Base-by-base conservation (phyloP, 371 early-diverging fungal genomes). In the Cokeromyces recurvatus region DNA sequence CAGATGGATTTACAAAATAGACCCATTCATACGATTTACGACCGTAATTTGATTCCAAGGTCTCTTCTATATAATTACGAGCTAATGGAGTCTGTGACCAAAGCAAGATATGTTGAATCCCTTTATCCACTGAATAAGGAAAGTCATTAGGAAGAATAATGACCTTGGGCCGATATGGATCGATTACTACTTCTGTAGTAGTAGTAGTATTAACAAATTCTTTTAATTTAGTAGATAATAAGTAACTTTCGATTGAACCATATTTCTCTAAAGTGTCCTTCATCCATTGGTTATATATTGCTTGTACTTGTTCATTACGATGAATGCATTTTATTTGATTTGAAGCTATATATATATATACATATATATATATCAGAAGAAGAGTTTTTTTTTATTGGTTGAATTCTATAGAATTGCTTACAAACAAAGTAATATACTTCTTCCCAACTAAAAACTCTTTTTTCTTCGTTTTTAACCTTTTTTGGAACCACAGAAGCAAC, bases 121-220 rank as follows among this genome's bases (percentile, higher is more conserved):
- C 49, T 6, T 35, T 38, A 7, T 54, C 61, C 8, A 78, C 49
- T 20, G 77, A 64, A 27, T 78, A 78, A 9, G 78, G 78, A 44
- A 66, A 78, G 53, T 78, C 78, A 54, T 78, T 78, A 17, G 57
- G 52, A 8, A 59, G 63, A 8, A 74, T 48, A 35, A 74, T 49
- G 31, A 68, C 56, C 15, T 55, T 50, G 19, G 60, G 51, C 20
- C 35, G 32, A n/a, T 19, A 19, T 9, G 20, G 16, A 14, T 48
- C 46, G 5, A 39, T 36, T 11, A 31, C 41, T 16, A 45, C 39
- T 39, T 57, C 43, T 7, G 11, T 7, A 11, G 5, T 5, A n/a
- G n/a, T n/a, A 8, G 5, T 29, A 5, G 11, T 29, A 29, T 5
- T 29, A 5, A 5, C 29, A 35, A 40, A 59, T 2, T 50, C 53